Conservation (phyloP, 2,329 filamentous ascomycete genomes). For the Ambrosiella beaveri region DNA sequence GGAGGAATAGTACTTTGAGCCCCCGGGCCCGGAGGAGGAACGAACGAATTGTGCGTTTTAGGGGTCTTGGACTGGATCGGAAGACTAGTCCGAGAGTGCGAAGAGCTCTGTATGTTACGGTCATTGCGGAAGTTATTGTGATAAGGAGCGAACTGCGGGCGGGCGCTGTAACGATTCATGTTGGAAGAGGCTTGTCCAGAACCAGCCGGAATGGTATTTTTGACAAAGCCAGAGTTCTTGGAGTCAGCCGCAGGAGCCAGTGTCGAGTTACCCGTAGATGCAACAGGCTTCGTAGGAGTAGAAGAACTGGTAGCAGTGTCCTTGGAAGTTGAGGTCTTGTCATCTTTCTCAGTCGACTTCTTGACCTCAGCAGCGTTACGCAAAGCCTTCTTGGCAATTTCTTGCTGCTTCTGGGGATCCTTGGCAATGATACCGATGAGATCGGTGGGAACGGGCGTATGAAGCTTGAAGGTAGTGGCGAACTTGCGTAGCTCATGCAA, state of each 20-base stretch:
- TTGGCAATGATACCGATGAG: slow-evolving; percentile 91
- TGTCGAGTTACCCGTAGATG: neutral
- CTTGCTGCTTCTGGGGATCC: slow-evolving; percentile 82
- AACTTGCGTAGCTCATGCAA: slow-evolving; percentile 92
- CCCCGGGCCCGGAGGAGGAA: slow-evolving; percentile 40
- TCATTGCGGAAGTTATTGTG: neutral
- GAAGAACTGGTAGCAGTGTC: slow-evolving; percentile 13
- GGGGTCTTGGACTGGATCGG: neutral
- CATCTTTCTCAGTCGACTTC: slow-evolving; percentile 20
- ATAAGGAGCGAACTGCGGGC: neutral
- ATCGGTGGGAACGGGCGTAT: slow-evolving; percentile 79
- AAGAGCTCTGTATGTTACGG: slow-evolving; percentile 1
- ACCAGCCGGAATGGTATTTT: neutral
- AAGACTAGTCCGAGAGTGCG: slow-evolving; percentile 1
- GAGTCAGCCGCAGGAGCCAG: neutral
- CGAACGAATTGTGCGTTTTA: neutral
- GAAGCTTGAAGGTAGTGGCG: slow-evolving; percentile 81
- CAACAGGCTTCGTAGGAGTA: slow-evolving; percentile 20
- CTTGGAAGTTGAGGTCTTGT: slow-evolving; percentile 27
- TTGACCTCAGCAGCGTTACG: slow-evolving; percentile 27
- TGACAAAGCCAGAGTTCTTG: neutral
- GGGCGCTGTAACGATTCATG: neutral
- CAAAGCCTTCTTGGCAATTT: slow-evolving; percentile 63
- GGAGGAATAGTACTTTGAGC: slow-evolving; percentile 21
- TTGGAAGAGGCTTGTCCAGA: neutral